Conservation (phyloP, 768 basidiomycete genomes). For the Suillus clintonianus region DNA sequence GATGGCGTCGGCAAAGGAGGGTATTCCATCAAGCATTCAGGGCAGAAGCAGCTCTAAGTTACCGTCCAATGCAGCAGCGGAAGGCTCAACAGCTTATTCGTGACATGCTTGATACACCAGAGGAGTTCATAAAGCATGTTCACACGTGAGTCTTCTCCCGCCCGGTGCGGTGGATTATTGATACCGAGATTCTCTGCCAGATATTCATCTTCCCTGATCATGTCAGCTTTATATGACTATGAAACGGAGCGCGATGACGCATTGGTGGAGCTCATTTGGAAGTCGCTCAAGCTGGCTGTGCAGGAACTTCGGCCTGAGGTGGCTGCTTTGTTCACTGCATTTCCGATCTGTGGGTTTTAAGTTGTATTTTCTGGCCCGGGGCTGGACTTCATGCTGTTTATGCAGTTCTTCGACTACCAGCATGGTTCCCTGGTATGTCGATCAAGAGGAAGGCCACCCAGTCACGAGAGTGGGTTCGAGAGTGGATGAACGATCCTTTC, state of each 20-base stretch:
- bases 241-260: slow-evolving; percentile 30
- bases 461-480: slow-evolving; percentile 16
- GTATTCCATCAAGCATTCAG: slow-evolving; percentile 39
- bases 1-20: slow-evolving; percentile 38
- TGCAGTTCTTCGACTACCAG: slow-evolving; percentile 24
- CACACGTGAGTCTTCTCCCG: not conserved
- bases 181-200: slow-evolving; percentile 12
- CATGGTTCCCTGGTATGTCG: slow-evolving; percentile 30
- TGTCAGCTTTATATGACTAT: slow-evolving; percentile 34
- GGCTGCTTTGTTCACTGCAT: slow-evolving; percentile 16
- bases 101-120: slow-evolving; percentile 27
- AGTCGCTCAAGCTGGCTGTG: slow-evolving; percentile 24
- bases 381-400: slow-evolving; percentile 3
- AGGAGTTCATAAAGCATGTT: slow-evolving; percentile 9
- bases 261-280: slow-evolving; percentile 26
- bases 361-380: not conserved
- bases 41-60: slow-evolving; percentile 22
- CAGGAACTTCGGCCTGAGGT: slow-evolving; percentile 24
- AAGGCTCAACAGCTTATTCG: slow-evolving; percentile 31
- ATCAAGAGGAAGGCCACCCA: slow-evolving; percentile 26
- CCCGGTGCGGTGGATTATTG: not conserved
- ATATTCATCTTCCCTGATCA: slow-evolving; percentile 28
- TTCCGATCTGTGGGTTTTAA: slow-evolving; percentile 10
- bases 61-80: slow-evolving; percentile 33
- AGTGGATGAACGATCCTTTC: slow-evolving; percentile 23